These are phyloP conservation scores for Amoebophrya sp. DNA, from an alignment of 169 alveolate species.

Conservation along the genomic window DNA sequence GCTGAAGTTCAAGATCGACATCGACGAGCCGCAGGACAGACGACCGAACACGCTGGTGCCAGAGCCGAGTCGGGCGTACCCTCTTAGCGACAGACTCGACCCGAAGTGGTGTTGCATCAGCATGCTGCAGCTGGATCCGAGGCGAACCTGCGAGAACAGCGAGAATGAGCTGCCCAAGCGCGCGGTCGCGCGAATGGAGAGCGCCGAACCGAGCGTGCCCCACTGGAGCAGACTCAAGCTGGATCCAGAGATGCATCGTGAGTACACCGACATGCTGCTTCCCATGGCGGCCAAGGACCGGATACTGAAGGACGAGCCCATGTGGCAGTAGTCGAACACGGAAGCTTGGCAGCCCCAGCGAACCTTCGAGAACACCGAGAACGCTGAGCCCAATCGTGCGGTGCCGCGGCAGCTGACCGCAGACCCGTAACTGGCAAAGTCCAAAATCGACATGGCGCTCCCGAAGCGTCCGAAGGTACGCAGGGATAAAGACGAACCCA, in stretches of 20 bases:
- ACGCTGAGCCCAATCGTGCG: neutral
- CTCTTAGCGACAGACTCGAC: neutral
- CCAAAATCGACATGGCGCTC: neutral
- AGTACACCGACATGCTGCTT: neutral
- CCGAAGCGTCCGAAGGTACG: conserved; percentile 29
- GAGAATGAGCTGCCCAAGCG: neutral
- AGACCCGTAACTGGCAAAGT: neutral
- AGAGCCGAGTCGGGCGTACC: conserved; percentile 20
- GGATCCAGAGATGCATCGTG: neutral
- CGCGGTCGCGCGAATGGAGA: neutral
- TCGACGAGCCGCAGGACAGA: neutral
- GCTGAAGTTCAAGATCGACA: neutral
- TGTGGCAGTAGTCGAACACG: neutral
- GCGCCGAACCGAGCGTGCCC: neutral
- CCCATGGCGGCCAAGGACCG: conserved; percentile 5
- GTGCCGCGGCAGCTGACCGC: neutral
- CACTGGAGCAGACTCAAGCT: neutral
- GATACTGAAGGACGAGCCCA: neutral
- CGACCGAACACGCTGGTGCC: neutral
- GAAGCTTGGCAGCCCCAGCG: neutral
- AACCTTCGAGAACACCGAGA: conserved; percentile 16
- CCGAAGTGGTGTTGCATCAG: neutral
- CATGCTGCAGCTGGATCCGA: neutral
- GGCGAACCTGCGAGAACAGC: conserved; percentile 26
- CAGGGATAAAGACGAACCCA: conserved; percentile 22